Evolutionary conservation across 345 rosid species (phyloP).

Genomic region (Rubroshorea leprosula): DNA sequence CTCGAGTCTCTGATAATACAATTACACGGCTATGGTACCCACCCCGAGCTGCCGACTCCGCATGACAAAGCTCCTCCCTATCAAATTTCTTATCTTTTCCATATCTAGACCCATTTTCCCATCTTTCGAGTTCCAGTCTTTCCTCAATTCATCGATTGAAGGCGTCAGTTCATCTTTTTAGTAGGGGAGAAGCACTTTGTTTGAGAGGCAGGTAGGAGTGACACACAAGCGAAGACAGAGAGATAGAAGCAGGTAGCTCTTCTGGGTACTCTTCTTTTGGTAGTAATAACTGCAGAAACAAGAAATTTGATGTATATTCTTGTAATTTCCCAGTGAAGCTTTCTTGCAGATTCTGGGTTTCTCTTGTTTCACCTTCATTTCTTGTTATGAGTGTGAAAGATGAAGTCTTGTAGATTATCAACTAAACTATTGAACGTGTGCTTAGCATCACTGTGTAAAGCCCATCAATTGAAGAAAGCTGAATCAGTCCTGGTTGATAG

Average conservation of each 20-base stretch:
- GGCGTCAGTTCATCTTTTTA: neutral
- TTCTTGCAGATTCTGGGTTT: neutral
- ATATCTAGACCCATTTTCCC: neutral
- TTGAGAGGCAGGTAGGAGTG: neutral
- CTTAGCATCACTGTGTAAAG: slow-evolving; percentile 53
- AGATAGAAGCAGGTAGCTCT: neutral
- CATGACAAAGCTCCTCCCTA: neutral
- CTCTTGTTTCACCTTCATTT: neutral
- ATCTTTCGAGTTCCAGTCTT: neutral
- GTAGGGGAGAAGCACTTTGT: neutral
- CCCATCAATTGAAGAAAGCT: slow-evolving; percentile 48
- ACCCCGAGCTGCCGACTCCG: too few relatives aligned
- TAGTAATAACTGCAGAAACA: neutral
- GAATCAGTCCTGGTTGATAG: slow-evolving; percentile 57
- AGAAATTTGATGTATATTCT: neutral
- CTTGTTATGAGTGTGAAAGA: neutral
- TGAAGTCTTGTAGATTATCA: slow-evolving; percentile 39
- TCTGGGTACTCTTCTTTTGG: neutral
- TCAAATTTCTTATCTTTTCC: neutral
- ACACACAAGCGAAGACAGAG: neutral
- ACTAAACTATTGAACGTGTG: slow-evolving; percentile 61
- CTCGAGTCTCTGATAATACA: too few relatives aligned
- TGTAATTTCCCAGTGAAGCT: neutral
- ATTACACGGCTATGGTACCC: too few relatives aligned
- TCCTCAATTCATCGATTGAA: neutral